Conservation (phyloP, 306 rosid genomes). For the Vigna trinervia region DNA sequence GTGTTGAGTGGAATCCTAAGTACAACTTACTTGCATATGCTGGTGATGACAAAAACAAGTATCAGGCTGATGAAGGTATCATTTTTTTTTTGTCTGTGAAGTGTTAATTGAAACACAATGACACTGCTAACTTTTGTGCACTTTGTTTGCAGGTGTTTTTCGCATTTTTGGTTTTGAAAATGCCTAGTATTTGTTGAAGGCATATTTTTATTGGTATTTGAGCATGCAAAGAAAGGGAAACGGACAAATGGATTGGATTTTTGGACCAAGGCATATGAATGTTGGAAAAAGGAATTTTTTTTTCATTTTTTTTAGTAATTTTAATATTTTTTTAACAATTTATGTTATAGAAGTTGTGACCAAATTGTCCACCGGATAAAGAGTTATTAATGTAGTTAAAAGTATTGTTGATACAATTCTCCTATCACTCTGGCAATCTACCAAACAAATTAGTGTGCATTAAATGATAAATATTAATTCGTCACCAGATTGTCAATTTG, state of each 20-base stretch:
- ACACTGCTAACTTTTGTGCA: slow-evolving; percentile 25
- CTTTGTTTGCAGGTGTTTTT: slow-evolving; percentile 78
- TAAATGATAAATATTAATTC: too few species aligned
- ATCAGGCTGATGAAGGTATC: slow-evolving; percentile 94
- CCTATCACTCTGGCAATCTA: too few species aligned
- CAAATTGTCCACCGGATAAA: too few species aligned
- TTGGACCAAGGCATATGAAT: not conserved
- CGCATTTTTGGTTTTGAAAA: slow-evolving; percentile 88
- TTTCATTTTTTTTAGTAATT: not conserved
- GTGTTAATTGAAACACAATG: slow-evolving; percentile 8
- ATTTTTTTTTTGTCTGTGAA: not conserved
- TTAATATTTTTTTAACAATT: too few species aligned
- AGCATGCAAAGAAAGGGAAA: slow-evolving; percentile 4
- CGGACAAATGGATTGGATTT: not conserved
- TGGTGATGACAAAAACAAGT: slow-evolving; percentile 97
- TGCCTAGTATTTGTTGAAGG: slow-evolving; percentile 46
- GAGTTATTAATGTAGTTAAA: not conserved
- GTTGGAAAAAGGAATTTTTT: not conserved
- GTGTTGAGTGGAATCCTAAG: slow-evolving; percentile 98
- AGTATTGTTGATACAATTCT: too few species aligned
- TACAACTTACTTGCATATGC: slow-evolving; percentile 91
- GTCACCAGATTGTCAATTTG: too few species aligned
- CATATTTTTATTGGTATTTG: not conserved
- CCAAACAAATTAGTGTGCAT: too few species aligned
- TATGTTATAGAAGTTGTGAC: not conserved